A percentile compares a stretch with the other conserved stretches of the same genome.
phyloP scores from a whole-genome alignment of 2,329 filamentous ascomycete genomes.

The Xylariaceae sp. region DNA sequence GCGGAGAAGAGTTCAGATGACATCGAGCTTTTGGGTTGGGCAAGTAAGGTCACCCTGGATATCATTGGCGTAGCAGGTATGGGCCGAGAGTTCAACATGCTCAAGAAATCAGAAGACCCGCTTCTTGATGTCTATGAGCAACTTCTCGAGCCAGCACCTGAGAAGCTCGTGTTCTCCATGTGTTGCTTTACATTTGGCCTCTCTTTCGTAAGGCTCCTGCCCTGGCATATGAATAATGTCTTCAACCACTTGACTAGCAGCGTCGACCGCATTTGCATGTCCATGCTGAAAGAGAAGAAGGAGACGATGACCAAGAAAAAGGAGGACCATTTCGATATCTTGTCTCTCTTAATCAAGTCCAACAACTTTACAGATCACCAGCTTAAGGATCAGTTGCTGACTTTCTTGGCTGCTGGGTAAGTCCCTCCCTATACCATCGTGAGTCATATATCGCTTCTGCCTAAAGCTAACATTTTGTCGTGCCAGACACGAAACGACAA shows the following conservation, averaged over 20 bases:
- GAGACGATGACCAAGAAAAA: slow-evolving; percentile 39
- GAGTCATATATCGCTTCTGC: slow-evolving; percentile 37
- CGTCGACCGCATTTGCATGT: slow-evolving; percentile 40
- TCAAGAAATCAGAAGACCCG: slow-evolving; percentile 38
- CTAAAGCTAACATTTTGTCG: slow-evolving; percentile 4
- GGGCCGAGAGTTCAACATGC: slow-evolving; percentile 50
- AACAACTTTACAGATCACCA: slow-evolving; percentile 50
- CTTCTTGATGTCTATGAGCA: slow-evolving; percentile 43
- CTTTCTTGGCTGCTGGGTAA: slow-evolving; percentile 54
- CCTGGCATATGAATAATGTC: slow-evolving; percentile 45
- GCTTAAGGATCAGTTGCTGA: slow-evolving; percentile 55
- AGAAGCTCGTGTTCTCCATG: slow-evolving; percentile 46
- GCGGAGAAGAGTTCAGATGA: slow-evolving; percentile 18
- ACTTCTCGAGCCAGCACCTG: slow-evolving; percentile 44
- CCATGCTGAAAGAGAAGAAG: slow-evolving; percentile 48
- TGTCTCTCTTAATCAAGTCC: slow-evolving; percentile 55
- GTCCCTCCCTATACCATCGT: slow-evolving; percentile 35
- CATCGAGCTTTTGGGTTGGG: slow-evolving; percentile 46
- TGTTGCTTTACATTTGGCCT: slow-evolving; percentile 6
- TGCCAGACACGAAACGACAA: slow-evolving; percentile 61
- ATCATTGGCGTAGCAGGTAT: slow-evolving; percentile 60
- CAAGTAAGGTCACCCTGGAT: slow-evolving; percentile 54
- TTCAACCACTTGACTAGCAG: slow-evolving; percentile 36
- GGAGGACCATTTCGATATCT: slow-evolving; percentile 58
- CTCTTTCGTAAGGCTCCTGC: slow-evolving; percentile 36